These are phyloP conservation scores for Bromus sterilis DNA, from an alignment of 176 grass and related monocot species.

Conservation along the genomic window DNA sequence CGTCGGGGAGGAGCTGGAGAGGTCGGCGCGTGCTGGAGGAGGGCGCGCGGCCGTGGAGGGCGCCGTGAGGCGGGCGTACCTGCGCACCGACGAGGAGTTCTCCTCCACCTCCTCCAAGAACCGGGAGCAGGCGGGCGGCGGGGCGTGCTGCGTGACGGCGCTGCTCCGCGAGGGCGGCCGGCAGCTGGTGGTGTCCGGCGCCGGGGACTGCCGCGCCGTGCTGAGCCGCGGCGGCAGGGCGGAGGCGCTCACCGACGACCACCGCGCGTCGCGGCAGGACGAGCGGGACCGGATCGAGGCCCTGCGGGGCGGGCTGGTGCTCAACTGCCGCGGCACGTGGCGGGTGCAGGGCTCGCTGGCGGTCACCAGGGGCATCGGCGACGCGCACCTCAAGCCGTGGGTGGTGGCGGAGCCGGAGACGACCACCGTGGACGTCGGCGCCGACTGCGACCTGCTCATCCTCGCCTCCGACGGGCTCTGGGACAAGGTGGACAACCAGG, in stretches of 20 bases:
- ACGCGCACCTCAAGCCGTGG: constrained; percentile 9
- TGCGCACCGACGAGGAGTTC: not conserved
- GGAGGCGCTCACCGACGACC: not conserved
- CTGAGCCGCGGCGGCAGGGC: not conserved
- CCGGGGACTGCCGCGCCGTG: constrained; percentile 2
- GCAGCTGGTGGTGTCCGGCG: not conserved
- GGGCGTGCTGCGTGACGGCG: not conserved
- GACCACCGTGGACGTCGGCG: not conserved
- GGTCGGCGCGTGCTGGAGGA: not conserved
- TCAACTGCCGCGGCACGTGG: constrained; percentile 1
- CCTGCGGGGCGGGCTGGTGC: not conserved
- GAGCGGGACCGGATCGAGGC: constrained; percentile 11
- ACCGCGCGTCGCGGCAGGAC: not conserved
- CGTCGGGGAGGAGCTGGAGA: not conserved
- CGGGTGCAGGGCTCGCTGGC: not conserved
- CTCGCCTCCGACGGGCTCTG: not conserved
- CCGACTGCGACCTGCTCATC: not conserved
- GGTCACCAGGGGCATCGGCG: not conserved
- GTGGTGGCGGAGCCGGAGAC: constrained; percentile 13
- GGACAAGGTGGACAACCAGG: constrained; percentile 7
- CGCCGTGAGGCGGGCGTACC: not conserved
- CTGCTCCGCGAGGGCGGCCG: not conserved
- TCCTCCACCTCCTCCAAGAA: not conserved
- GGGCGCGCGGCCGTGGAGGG: not conserved
- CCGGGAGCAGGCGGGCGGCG: not conserved